Conservation (phyloP, 2,329 filamentous ascomycete genomes). For the Aspergillus ibericus region DNA sequence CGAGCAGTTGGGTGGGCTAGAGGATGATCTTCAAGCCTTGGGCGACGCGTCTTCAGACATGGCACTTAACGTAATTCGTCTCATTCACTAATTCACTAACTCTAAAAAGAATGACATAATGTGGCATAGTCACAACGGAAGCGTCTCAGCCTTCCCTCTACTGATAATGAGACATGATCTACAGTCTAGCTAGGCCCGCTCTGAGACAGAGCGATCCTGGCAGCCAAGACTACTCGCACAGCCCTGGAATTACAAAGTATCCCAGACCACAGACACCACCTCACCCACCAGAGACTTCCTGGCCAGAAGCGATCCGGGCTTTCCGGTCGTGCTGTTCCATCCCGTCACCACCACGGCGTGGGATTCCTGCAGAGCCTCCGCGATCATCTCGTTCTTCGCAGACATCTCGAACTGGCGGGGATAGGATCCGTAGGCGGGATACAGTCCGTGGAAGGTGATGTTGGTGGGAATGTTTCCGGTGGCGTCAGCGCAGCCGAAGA, state of each 20-base stretch:
- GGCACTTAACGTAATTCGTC: too few species aligned
- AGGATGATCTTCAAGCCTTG: too few species aligned
- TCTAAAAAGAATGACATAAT: too few species aligned
- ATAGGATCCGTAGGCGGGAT: slow-evolving; percentile 60
- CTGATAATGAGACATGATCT: too few species aligned
- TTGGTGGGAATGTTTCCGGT: neutral
- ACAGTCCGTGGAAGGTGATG: slow-evolving; percentile 52
- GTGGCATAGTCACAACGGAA: too few species aligned
- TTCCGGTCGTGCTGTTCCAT: slow-evolving; percentile 58
- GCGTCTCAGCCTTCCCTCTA: too few species aligned
- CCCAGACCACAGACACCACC: slow-evolving; percentile 16
- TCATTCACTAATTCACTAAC: too few species aligned
- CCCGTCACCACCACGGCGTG: slow-evolving; percentile 58
- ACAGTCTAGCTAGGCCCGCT: too few species aligned
- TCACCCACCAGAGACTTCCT: slow-evolving; percentile 11
- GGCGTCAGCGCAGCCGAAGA: slow-evolving; percentile 12
- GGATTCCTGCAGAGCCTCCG: slow-evolving; percentile 61
- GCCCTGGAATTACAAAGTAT: neutral
- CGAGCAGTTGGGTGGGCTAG: too few species aligned
- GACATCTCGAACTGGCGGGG: slow-evolving; percentile 68
- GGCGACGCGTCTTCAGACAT: too few species aligned
- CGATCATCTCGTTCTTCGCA: slow-evolving; percentile 59
- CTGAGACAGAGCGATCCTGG: too few species aligned
- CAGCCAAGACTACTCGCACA: neutral
- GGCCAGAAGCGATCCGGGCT: slow-evolving; percentile 45